Evolutionary conservation across 441 rosid genomes (phyloP).

Genomic region (Jatropha multifida): DNA sequence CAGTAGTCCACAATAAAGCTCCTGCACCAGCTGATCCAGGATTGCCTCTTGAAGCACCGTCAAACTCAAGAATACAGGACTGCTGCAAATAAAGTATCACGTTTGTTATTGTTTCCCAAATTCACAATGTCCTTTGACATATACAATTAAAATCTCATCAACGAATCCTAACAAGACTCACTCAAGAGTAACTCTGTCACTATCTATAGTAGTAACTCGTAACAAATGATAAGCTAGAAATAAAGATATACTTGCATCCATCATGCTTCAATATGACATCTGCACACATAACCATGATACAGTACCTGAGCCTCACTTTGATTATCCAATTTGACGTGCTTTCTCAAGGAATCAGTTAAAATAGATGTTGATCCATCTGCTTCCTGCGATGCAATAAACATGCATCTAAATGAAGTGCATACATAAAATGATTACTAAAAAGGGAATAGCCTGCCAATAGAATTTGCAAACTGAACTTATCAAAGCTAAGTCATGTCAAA

Average conservation of each 20-base stretch:
- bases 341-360: constrained; percentile 34
- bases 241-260: neutral
- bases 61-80: constrained; percentile 75
- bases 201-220: neutral
- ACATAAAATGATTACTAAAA: neutral
- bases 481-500: neutral
- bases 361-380: constrained; percentile 30
- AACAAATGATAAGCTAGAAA: neutral
- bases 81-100: constrained; percentile 39
- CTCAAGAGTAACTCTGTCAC: neutral
- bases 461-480: neutral
- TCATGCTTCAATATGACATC: neutral
- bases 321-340: constrained; percentile 39
- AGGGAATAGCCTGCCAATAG: constrained; percentile 1
- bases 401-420: constrained; percentile 6
- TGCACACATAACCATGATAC: constrained; percentile 21
- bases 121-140: neutral
- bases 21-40: constrained; percentile 97
- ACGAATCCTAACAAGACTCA: neutral
- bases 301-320: constrained; percentile 27
- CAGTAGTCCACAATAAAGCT: constrained; percentile 64
- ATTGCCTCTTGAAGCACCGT: constrained; percentile 93
- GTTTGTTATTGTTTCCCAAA: neutral
- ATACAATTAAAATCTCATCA: neutral
- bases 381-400: constrained; percentile 39